Base-by-base conservation (phyloP, 352 stramenopile species). In the Globisporangium okanoganense region DNA sequence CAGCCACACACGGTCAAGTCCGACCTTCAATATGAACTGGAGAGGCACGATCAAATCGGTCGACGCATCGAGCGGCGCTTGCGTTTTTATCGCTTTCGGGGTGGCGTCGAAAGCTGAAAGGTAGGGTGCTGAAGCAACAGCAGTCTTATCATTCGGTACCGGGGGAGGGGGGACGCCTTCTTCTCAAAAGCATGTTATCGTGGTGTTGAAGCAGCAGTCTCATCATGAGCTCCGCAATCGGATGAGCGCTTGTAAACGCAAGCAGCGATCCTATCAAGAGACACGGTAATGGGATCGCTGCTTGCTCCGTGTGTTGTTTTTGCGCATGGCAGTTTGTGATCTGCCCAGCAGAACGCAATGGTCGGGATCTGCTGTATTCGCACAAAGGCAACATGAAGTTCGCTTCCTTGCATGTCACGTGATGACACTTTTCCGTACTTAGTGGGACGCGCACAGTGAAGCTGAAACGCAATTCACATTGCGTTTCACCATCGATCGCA, bases 381-480 rank as follows among this genome's bases (percentile, higher is more conserved):
- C 38, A n/a, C 38, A 20, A 10, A 44, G 36, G 13, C 14, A n/a
- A 1, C 2, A 18, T 18, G 5, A 41, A 18, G 24, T 18, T 35
- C 24, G 29, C 48, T 54, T 36, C n/a, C 44, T 35, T 59, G 53
- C 53, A 59, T 27, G 53, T 47, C 53, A 59, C 13, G 36, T 50
- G 53, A 59, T 59, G 53, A 58, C 35, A 44, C 5, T 0, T 29
- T 58, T 59, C 40, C 24, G 38, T 35, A 59, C 52, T 48, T 58
- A 48, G 22, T 35, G 36, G 33, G 12, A 35, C 22, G 14, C 18
- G 5, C 22, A 57, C 52, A 58, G 24, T 48, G 36, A 41, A 27
- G 18, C 18, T 57, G 51, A 58, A 58, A 58, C 53, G 53, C 53
- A 58, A 58, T 58, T 25, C 18, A 47, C 38, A 58, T 58, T 58